Conservation (phyloP, 1,284 basidiomycete genomes). For the Pisolithus thermaeus region DNA sequence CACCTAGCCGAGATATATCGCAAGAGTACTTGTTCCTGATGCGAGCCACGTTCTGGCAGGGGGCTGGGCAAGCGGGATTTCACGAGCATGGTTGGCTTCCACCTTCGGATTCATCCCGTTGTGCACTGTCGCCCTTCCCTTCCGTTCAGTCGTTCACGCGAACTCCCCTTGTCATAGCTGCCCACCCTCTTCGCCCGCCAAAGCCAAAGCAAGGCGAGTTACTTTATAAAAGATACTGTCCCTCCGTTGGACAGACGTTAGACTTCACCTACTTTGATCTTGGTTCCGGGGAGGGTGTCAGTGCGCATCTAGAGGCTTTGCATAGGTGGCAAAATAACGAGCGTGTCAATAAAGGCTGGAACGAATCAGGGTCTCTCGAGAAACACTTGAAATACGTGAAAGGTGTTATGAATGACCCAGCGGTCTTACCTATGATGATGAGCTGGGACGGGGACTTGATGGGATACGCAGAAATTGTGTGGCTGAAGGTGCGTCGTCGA, state of each 20-base stretch:
- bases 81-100: conserved; percentile 39
- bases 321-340: conserved; percentile 50
- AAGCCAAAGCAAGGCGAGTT: conserved; percentile 43
- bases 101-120: conserved; percentile 15
- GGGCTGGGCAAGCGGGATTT: conserved; percentile 39
- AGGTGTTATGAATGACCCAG: conserved; percentile 35
- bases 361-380: conserved; percentile 43
- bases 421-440: conserved; percentile 42
- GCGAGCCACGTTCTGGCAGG: conserved; percentile 49
- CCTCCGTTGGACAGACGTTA: conserved; percentile 37
- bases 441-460: conserved; percentile 50
- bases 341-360: conserved; percentile 46
- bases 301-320: conserved; percentile 41
- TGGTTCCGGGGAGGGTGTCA: conserved; percentile 19
- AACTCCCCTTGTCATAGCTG: conserved; percentile 40
- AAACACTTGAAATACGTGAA: conserved; percentile 44
- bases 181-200: conserved; percentile 49
- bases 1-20: not conserved
- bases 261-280: conserved; percentile 42
- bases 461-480: conserved; percentile 49
- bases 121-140: conserved; percentile 33
- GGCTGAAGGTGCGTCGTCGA: conserved; percentile 36
- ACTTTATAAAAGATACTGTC: conserved; percentile 45
- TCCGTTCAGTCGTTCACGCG: conserved; percentile 42
- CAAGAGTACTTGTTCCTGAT: conserved; percentile 35